Conservation (phyloP, 768 basidiomycete species). For the Rhizopogon rudus region DNA sequence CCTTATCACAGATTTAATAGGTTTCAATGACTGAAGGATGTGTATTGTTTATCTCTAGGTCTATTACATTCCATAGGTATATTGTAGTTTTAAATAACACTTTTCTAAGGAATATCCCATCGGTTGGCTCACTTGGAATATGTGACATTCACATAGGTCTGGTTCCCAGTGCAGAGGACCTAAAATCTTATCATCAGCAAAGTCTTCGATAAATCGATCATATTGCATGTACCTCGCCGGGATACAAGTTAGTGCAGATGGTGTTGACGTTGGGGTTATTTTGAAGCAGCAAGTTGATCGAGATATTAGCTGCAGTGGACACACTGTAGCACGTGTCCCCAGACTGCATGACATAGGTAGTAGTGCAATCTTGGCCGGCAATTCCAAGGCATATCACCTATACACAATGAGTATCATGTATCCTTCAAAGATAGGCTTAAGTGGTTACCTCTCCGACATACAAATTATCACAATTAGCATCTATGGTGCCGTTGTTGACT, state of each 20-base stretch:
- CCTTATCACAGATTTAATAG: too few relatives aligned
- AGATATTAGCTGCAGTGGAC: slow-evolving; percentile 34
- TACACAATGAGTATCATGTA: neutral
- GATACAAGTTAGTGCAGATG: slow-evolving; percentile 50
- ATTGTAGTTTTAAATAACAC: too few relatives aligned
- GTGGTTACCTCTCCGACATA: slow-evolving; percentile 35
- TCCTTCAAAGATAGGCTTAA: neutral
- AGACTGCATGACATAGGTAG: slow-evolving; percentile 38
- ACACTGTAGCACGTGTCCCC: slow-evolving; percentile 51
- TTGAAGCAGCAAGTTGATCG: slow-evolving; percentile 38
- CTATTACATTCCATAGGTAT: too few relatives aligned
- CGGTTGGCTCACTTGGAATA: slow-evolving; percentile 2
- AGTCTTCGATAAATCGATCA: neutral
- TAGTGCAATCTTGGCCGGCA: slow-evolving; percentile 49
- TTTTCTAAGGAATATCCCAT: too few relatives aligned
- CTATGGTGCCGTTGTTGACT: slow-evolving; percentile 41
- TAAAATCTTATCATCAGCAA: neutral
- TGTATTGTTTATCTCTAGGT: too few relatives aligned
- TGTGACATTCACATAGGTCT: slow-evolving; percentile 19
- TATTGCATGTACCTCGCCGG: slow-evolving; percentile 43
- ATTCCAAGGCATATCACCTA: slow-evolving; percentile 53
- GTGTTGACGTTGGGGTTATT: slow-evolving; percentile 66
- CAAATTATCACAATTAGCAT: slow-evolving; percentile 51
- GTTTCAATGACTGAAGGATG: too few relatives aligned
- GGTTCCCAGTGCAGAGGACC: slow-evolving; percentile 23